Percentiles rank a stretch among this genome's conserved stretches.
phyloP scores from a whole-genome alignment of 2,329 filamentous ascomycete species.

The Lachnellula hyalina region DNA sequence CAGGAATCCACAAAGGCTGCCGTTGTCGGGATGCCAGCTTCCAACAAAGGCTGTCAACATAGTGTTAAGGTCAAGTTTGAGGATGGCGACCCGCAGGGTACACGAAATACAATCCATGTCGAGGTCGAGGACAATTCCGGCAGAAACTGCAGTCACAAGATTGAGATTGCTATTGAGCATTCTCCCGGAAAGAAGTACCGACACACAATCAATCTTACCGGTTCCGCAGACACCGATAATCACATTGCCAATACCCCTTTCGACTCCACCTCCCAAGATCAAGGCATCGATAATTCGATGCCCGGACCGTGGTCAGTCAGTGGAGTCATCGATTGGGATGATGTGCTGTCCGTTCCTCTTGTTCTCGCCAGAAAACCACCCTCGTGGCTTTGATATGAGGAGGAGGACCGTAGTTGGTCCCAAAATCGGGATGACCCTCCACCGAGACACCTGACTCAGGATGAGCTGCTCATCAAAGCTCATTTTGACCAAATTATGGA shows the following conservation, averaged over 20 bases:
- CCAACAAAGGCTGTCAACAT: neutral
- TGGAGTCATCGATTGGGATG: slow-evolving; percentile 22
- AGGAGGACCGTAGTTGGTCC: slow-evolving; percentile 3
- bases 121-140: neutral
- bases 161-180: neutral
- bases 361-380: slow-evolving; percentile 11
- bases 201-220: neutral
- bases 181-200: neutral
- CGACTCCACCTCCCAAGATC: neutral
- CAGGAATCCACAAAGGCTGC: neutral
- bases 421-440: slow-evolving; percentile 5
- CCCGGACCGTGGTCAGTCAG: slow-evolving; percentile 9
- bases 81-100: neutral
- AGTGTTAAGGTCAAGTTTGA: neutral
- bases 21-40: neutral
- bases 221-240: neutral
- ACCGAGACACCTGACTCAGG: slow-evolving; percentile 5
- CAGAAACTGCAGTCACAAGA: neutral
- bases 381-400: slow-evolving; percentile 16
- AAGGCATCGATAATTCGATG: neutral
- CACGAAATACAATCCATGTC: neutral
- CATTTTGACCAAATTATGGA: slow-evolving; percentile 17
- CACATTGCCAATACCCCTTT: neutral
- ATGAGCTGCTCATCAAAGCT: slow-evolving; percentile 19
- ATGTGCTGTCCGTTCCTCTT: slow-evolving; percentile 8